Evolutionary conservation across 2,329 filamentous ascomycete species (phyloP), one percentile per base, ranked within the genome.

Genomic region (Aphanoascus verrucosus): DNA sequence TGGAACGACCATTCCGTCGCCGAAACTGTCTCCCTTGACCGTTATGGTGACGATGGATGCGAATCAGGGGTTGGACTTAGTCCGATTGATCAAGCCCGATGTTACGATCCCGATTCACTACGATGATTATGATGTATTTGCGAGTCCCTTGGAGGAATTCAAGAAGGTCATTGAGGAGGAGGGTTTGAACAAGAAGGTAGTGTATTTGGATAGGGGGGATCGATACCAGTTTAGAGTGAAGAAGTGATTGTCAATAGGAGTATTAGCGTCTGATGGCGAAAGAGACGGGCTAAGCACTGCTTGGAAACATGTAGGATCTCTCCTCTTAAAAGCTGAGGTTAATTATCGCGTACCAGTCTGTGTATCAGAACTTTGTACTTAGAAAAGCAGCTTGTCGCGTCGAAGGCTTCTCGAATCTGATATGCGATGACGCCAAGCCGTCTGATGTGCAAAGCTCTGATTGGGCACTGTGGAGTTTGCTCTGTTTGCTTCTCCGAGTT

Each of bases 31-130:
- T 43, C 65, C 84, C 56, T 55, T 84, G 20, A 83, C 84, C 75
- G 75, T 84, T 5, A 84, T 84, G 81, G 78, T 84, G 1, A 85
- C 81, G 0, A 85, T 85, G 81, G 81, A 85, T 63, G 81, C 77
- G 19, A 72, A 75, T 61, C 78, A 84, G 64, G 81, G 81, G 0
- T 59, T 85, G 28, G 67, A 82, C 66, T 63, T 85, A 57, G 77
- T 85, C 63, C 68, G 72, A 59, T 59, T 84, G 54, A 75, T 85
- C 32, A 68, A 79, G 31, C 79, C 81, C 15, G 77, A 82, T 20
- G 53, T 84, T 48, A 83, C 79, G 5, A 78, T 85, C 43, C 81
- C 81, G 2, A 77, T 84, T 37, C 80, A 84, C 62, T 83, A 74
- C 61, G 80, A 84, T 62, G 80, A 83, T 59, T 85, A 85, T 59